These are phyloP conservation scores for Jackrogersella minutella DNA, from an alignment of 495 filamentous ascomycete species.

Conservation along the genomic window DNA sequence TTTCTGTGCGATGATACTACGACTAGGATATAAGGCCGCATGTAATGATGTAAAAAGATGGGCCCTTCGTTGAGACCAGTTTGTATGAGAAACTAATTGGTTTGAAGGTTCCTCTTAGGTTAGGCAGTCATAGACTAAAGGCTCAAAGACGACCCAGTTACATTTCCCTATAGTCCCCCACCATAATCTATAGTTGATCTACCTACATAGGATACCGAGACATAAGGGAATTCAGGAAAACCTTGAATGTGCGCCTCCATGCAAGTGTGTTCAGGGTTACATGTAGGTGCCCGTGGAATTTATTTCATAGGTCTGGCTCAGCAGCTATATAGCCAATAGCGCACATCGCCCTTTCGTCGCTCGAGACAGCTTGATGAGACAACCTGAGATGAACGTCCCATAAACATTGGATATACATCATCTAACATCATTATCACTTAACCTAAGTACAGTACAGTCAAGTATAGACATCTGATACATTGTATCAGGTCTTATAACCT, in stretches of 20 bases:
- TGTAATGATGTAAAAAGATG: too few relatives aligned
- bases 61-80: too few relatives aligned
- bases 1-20: slow-evolving; percentile 10
- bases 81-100: too few relatives aligned
- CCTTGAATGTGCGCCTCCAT: slow-evolving; percentile 4
- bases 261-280: neutral
- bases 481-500: neutral
- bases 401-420: neutral
- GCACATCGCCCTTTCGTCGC: slow-evolving; percentile 1
- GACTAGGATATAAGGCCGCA: slow-evolving; percentile 16
- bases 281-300: neutral
- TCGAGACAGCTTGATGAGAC: slow-evolving; percentile 8
- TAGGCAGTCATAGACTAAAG: too few relatives aligned
- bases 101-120: too few relatives aligned
- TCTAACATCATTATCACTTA: too few relatives aligned
- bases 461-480: neutral
- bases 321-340: neutral
- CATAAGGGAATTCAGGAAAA: neutral
- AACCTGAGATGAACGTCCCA: neutral
- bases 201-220: too few relatives aligned
- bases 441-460: neutral
- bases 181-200: too few relatives aligned
- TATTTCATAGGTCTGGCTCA: neutral
- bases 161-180: too few relatives aligned
- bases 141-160: too few relatives aligned